These are phyloP conservation scores for Cystoderma amianthinum DNA, from an alignment of 768 basidiomycete genomes.

Conservation along the genomic window DNA sequence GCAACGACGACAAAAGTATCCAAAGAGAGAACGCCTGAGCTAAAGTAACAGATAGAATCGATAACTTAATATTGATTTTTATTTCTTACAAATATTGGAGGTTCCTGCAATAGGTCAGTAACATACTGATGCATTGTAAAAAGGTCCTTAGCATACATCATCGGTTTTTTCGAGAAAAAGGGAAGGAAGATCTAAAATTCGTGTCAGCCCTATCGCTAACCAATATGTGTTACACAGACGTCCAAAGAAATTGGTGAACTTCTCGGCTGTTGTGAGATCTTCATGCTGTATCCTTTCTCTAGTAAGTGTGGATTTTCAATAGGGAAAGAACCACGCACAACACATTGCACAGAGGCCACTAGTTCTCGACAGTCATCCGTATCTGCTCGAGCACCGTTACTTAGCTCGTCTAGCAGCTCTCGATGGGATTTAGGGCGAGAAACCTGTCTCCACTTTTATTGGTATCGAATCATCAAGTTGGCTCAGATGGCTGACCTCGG, in stretches of 20 bases:
- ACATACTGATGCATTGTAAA: constrained; percentile 1
- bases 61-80: background rate
- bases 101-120: constrained; percentile 14
- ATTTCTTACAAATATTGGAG: constrained; percentile 21
- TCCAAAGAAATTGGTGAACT: constrained; percentile 57
- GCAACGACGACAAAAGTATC: constrained; percentile 75
- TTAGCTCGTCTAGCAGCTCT: constrained; percentile 39
- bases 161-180: constrained; percentile 55
- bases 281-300: constrained; percentile 21
- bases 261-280: constrained; percentile 47
- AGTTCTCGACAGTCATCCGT: constrained; percentile 33
- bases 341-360: constrained; percentile 34
- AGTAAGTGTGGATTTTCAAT: background rate
- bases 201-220: too few relatives aligned
- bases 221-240: too few relatives aligned
- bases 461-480: background rate
- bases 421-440: constrained; percentile 50
- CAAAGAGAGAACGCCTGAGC: constrained; percentile 74
- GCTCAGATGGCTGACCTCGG: constrained; percentile 43
- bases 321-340: constrained; percentile 11
- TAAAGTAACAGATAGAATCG: constrained; percentile 14
- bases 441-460: constrained; percentile 53
- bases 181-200: constrained; percentile 42
- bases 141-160: constrained; percentile 29
- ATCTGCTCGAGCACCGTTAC: constrained; percentile 36